A percentile compares a stretch with the other conserved stretches of the same genome.
phyloP scores from a whole-genome alignment of 371 early-diverging fungal genomes.

The Entomophthora muscae region DNA sequence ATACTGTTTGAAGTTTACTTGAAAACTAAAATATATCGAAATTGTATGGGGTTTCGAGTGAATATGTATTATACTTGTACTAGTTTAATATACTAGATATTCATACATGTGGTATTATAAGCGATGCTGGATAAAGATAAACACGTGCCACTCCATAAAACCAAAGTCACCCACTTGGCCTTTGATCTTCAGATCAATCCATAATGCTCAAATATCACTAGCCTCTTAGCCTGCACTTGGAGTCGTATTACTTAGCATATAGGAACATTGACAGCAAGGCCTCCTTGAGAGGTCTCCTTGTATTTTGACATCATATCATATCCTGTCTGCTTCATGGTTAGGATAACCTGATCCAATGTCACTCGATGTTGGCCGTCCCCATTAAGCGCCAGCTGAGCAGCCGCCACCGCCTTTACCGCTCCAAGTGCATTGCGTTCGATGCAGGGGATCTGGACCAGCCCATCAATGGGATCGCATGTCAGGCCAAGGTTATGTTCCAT shows the following conservation, averaged over 20 bases:
- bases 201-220: no score
- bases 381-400: slow-evolving; percentile 83
- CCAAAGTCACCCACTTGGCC: no score
- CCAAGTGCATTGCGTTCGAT: slow-evolving; percentile 90
- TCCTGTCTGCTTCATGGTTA: slow-evolving; percentile 91
- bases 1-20: no score
- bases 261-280: slow-evolving; percentile 78
- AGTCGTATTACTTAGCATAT: slow-evolving; percentile 37
- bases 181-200: no score
- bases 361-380: slow-evolving; percentile 71
- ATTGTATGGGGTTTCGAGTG: no score
- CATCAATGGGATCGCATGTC: slow-evolving; percentile 87
- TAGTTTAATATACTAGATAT: no score
- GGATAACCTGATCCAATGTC: slow-evolving; percentile 85
- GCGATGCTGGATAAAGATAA: no score
- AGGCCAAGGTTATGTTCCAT: slow-evolving; percentile 92
- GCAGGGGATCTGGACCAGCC: slow-evolving; percentile 91
- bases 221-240: no score
- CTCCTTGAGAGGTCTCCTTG: slow-evolving; percentile 89
- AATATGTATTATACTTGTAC: no score
- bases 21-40: no score
- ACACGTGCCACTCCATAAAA: no score
- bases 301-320: slow-evolving; percentile 87
- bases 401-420: slow-evolving; percentile 88
- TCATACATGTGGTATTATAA: no score